These are phyloP conservation scores for Phlegmacium glaucopus DNA, from an alignment of 768 basidiomycete species.

Conservation along the genomic window DNA sequence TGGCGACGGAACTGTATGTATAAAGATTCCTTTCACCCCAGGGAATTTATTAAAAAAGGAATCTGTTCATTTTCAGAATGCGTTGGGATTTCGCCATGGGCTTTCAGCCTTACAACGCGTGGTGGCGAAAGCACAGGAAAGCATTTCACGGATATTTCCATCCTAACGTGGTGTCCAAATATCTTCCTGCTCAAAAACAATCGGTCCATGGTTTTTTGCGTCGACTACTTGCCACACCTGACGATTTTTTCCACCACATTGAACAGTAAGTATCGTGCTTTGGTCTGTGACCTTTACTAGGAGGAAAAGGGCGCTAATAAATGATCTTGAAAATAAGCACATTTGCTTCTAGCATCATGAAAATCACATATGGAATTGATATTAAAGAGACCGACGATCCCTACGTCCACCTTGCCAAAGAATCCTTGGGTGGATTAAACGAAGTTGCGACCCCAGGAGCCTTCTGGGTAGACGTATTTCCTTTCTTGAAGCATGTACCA, in stretches of 20 bases:
- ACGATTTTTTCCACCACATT: constrained; percentile 29
- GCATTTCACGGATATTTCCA: constrained; percentile 51
- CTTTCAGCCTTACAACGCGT: constrained; percentile 36
- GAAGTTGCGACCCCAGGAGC: constrained; percentile 28
- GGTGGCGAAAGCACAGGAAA: constrained; percentile 46
- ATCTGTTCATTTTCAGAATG: constrained; percentile 14
- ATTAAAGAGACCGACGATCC: constrained; percentile 30
- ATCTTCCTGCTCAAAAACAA: constrained; percentile 42
- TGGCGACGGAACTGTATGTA: constrained; percentile 47
- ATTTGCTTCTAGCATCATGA: constrained; percentile 38
- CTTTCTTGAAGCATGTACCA: constrained; percentile 33
- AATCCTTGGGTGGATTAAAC: constrained; percentile 23
- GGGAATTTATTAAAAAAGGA: neutral
- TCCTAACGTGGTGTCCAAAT: constrained; percentile 33
- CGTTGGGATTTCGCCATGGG: constrained; percentile 39
- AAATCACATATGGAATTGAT: constrained; percentile 32
- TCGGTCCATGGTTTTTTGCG: constrained; percentile 41
- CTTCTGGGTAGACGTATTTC: constrained; percentile 33
- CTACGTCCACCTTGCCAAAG: constrained; percentile 28
- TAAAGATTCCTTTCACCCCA: neutral
- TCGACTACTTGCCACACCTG: constrained; percentile 34
- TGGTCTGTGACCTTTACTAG: constrained; percentile 1
- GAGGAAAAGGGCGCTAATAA: neutral
- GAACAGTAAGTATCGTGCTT: constrained; percentile 12
- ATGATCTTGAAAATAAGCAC: constrained; percentile 27